Conservation (phyloP, 768 basidiomycete genomes). For the Lactarius vividus region DNA sequence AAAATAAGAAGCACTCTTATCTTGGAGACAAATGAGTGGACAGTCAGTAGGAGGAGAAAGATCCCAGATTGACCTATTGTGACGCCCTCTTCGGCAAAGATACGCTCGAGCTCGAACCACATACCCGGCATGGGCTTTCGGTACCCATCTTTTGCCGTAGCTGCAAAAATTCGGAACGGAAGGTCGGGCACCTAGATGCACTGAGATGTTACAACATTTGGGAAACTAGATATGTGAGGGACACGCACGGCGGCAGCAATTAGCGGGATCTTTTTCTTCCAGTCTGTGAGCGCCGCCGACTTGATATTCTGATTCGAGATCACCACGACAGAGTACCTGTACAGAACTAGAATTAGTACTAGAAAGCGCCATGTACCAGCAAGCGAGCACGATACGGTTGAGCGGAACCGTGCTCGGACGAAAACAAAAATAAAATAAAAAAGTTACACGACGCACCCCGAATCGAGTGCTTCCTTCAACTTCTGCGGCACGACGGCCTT, state of each 20-base stretch:
- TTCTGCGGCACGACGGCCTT: slow-evolving; percentile 55
- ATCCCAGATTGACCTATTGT: slow-evolving; percentile 52
- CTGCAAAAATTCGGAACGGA: slow-evolving; percentile 79
- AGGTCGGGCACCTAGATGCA: slow-evolving; percentile 57
- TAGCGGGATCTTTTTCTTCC: slow-evolving; percentile 73
- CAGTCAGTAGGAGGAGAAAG: neutral
- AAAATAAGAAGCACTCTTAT: slow-evolving; percentile 65
- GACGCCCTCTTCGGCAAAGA: slow-evolving; percentile 56
- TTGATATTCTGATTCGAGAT: slow-evolving; percentile 78
- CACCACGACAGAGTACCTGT: slow-evolving; percentile 68
- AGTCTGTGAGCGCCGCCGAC: slow-evolving; percentile 47
- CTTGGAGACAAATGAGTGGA: slow-evolving; percentile 38
- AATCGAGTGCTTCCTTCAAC: slow-evolving; percentile 54
- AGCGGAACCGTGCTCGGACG: neutral
- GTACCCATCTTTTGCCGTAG: slow-evolving; percentile 67
- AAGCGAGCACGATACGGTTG: slow-evolving; percentile 4
- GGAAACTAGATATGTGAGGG: slow-evolving; percentile 1
- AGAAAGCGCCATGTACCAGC: neutral
- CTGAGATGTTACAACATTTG: neutral
- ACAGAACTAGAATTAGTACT: neutral
- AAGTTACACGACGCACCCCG: slow-evolving; percentile 48
- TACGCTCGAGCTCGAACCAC: slow-evolving; percentile 68
- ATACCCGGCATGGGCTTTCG: slow-evolving; percentile 89
- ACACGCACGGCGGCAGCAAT: slow-evolving; percentile 60
- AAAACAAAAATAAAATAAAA: neutral